These are phyloP conservation scores for Lodderomyces jiufengensis DNA, from an alignment of 1,139 yeast species.

Conservation along the genomic window DNA sequence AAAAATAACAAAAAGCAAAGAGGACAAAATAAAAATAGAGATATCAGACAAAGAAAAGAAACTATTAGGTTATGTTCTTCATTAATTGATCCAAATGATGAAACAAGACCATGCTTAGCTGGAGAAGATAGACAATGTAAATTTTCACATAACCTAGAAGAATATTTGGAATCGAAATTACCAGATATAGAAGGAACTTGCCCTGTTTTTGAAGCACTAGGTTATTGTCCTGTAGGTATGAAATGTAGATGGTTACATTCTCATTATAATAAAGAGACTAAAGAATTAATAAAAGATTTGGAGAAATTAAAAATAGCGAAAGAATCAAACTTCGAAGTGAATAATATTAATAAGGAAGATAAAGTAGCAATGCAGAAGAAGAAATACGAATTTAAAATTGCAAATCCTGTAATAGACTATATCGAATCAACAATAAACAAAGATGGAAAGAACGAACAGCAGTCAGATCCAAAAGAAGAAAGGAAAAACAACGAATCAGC, in stretches of 20 bases:
- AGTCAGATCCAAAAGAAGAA: conserved; percentile 25
- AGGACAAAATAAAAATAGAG: conserved; percentile 91
- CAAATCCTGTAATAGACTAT: conserved; percentile 53
- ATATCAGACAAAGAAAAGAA: conserved; percentile 68
- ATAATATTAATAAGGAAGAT: conserved; percentile 51
- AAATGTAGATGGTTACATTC: conserved; percentile 88
- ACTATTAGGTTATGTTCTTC: conserved; percentile 64
- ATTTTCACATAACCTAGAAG: conserved; percentile 68
- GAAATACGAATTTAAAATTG: conserved; percentile 51
- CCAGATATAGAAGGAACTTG: conserved; percentile 71
- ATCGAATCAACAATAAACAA: conserved; percentile 48
- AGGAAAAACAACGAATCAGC: conserved; percentile 32
- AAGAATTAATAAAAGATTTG: conserved; percentile 42
- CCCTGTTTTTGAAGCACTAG: conserved; percentile 79
- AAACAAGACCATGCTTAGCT: conserved; percentile 61
- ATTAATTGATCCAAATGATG: conserved; percentile 48
- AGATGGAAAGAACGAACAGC: conserved; percentile 33
- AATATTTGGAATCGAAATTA: conserved; percentile 63
- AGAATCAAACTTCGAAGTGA: conserved; percentile 53
- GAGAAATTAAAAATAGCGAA: conserved; percentile 35
- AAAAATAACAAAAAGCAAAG: conserved; percentile 46
- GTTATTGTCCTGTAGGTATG: conserved; percentile 88
- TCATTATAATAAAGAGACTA: conserved; percentile 56
- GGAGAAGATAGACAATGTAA: conserved; percentile 73
- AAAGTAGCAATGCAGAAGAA: conserved; percentile 63